Percentiles rank a stretch among this genome's conserved stretches.
These are phyloP conservation scores for Pythium insidiosum DNA, from an alignment of 352 stramenopile genomes.

Conservation along the genomic window DNA sequence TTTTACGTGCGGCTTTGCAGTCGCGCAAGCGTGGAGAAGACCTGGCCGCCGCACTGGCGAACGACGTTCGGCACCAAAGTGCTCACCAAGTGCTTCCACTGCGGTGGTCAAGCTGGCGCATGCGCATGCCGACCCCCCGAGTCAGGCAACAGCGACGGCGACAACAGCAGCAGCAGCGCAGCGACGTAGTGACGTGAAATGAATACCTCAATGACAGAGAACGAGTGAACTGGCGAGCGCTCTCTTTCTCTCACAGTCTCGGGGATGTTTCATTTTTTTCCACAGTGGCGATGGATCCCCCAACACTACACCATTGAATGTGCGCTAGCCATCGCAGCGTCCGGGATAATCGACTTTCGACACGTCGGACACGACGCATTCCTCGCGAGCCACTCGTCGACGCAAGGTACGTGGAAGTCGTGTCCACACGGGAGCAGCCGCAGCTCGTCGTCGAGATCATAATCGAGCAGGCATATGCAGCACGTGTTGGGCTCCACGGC, in stretches of 20 bases:
- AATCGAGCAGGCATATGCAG: conserved; percentile 19
- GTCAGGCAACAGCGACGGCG: too few species aligned
- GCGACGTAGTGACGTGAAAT: too few species aligned
- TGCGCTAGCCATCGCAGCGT: too few species aligned
- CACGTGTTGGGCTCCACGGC: conserved; percentile 5
- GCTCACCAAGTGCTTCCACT: conserved; percentile 74
- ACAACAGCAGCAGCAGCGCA: too few species aligned
- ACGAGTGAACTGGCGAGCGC: too few species aligned
- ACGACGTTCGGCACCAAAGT: conserved; percentile 69
- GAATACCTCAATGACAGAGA: too few species aligned
- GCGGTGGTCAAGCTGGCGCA: conserved; percentile 19
- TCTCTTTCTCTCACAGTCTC: too few species aligned
- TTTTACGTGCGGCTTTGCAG: conserved; percentile 73
- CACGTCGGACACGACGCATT: conserved; percentile 16
- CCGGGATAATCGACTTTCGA: too few species aligned
- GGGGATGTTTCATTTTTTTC: too few species aligned
- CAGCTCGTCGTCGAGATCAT: conserved; percentile 9
- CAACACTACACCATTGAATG: too few species aligned
- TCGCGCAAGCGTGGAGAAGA: conserved; percentile 60
- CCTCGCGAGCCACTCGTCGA: conserved; percentile 16
- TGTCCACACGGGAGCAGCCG: conserved; percentile 12
- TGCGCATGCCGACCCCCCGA: too few species aligned
- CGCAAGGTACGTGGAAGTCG: conserved; percentile 14
- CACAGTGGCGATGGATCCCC: too few species aligned
- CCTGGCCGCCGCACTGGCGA: conserved; percentile 80